Evolutionary conservation across 441 rosid species (phyloP).

Genomic region (Geranium incanum): DNA sequence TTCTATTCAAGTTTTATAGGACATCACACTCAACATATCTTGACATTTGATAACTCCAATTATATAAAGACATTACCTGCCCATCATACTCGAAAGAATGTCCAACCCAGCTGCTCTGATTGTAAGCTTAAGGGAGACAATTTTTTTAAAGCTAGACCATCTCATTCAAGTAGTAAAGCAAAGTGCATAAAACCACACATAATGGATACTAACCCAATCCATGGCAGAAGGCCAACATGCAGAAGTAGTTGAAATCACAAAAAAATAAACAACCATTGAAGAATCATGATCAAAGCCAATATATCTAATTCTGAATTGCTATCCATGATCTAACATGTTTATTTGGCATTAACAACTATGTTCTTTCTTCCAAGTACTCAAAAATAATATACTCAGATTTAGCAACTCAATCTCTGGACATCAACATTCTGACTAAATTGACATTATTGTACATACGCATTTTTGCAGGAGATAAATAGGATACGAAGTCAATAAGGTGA

Average conservation of each 20-base stretch:
- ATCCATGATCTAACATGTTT: not conserved
- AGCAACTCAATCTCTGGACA: not conserved
- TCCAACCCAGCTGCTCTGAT: conserved; percentile 74
- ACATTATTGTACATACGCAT: not conserved
- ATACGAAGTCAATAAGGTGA: conserved; percentile 86
- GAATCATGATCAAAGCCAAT: not conserved
- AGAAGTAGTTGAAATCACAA: not conserved
- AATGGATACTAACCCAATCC: not conserved
- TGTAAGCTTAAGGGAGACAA: conserved; percentile 37
- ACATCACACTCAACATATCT: not conserved
- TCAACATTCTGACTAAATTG: not conserved
- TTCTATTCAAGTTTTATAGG: conserved; percentile 8
- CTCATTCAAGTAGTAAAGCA: not conserved
- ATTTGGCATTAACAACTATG: not conserved
- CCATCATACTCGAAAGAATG: conserved; percentile 47
- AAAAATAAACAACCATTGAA: not conserved
- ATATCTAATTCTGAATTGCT: not conserved
- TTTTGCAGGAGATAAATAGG: conserved; percentile 30
- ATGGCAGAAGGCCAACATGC: not conserved
- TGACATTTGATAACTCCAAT: not conserved
- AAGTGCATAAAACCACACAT: conserved; percentile 1
- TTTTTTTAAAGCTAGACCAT: not conserved
- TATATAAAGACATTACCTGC: conserved; percentile 38
- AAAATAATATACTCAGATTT: not conserved
- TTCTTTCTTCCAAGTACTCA: not conserved